Base-by-base conservation (phyloP, 495 filamentous ascomycete species). In the Penicillium canescens region DNA sequence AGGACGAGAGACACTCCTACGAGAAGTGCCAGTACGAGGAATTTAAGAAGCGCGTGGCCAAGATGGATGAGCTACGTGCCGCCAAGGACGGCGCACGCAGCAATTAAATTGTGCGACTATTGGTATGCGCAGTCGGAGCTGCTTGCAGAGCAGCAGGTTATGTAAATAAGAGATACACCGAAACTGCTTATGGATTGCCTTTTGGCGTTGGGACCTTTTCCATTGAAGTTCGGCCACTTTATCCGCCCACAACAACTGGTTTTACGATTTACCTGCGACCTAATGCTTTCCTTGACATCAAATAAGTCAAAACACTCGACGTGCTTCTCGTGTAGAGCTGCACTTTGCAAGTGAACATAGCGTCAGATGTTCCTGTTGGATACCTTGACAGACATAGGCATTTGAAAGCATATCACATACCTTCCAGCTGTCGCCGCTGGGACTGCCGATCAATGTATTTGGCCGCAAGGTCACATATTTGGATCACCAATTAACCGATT, bases 11-110 rank as follows among this genome's bases (percentile, higher is more conserved):
- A 79, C 94, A 98, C 74, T 86, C 82, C 64, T 98, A 98, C 78
- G 94, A 98, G 67, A 98, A 97, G 71, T 98, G 94, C 85, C 94
- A 98, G 65, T 98, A 98, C 77, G 87, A 86, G 37, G 94, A 96
- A 68, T 98, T 98, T 82, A 96, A 96, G 86, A 92, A 91, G 81
- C 87, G 94, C 31, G 94, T 98, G 52, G 89, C 89, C 52, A 97
- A 95, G 85, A 98, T 98, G 95, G 85, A 97, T 63, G 94, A 98
- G 79, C 76, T 98, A 52, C 82, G 92, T 61, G 91, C 81, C 42
- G 85, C 87, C 34, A 98, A 96, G 83, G 87, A 79, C 28, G 91
- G 89, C 33, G 86, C 82, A 61, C 83, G 94, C 71, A 96, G 90
- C 80, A 96, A 96, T 76, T 96, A 71, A 85, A 46, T 42, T 46